These are phyloP conservation scores for Russula emetica DNA, from an alignment of 768 basidiomycete genomes.

Conservation along the genomic window DNA sequence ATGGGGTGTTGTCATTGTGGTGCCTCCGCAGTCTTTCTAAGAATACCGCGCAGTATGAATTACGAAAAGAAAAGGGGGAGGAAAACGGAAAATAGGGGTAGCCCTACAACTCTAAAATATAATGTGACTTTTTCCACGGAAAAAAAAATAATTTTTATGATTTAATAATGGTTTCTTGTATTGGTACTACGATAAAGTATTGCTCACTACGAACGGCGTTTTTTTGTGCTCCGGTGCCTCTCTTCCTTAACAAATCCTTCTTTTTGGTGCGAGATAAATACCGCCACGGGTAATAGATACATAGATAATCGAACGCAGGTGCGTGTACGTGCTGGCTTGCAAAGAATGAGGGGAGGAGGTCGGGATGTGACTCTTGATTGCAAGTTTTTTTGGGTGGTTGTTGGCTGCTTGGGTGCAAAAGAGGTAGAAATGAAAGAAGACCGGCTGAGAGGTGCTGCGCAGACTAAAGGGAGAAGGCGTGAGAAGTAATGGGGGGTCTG, in stretches of 20 bases:
- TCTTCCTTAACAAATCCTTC: conserved; percentile 9
- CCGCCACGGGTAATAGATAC: conserved; percentile 26
- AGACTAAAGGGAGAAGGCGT: background rate
- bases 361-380: conserved; percentile 5
- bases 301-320: conserved; percentile 20
- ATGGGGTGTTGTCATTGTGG: background rate
- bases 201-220: conserved; percentile 16
- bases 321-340: conserved; percentile 20
- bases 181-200: conserved; percentile 15
- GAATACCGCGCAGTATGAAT: background rate
- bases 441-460: conserved; percentile 5
- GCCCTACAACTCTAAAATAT: background rate
- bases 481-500: background rate
- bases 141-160: conserved; percentile 6
- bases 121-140: background rate
- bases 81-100: background rate
- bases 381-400: conserved; percentile 6
- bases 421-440: background rate
- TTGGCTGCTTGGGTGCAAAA: background rate
- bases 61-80: background rate
- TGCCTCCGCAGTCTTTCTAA: background rate
- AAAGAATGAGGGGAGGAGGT: background rate
- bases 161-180: conserved; percentile 10
- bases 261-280: conserved; percentile 26
- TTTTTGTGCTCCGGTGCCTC: conserved; percentile 4